phyloP scores from a whole-genome alignment of 2,329 filamentous ascomycete species.

The Xylariaceae sp. region DNA sequence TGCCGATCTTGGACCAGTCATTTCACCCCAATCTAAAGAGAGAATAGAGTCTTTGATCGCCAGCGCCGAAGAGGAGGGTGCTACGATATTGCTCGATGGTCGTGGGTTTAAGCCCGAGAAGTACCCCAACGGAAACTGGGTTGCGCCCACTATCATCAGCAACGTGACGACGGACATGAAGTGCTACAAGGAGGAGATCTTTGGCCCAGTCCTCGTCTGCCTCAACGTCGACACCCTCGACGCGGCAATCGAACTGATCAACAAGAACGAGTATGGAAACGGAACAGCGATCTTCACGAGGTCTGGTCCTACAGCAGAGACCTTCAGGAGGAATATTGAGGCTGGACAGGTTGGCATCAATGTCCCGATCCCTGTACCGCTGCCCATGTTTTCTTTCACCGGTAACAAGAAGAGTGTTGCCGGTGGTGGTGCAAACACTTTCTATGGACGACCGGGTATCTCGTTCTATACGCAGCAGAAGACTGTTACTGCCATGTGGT shows the following conservation, averaged over 20 bases:
- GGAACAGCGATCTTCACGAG: conserved; percentile 82
- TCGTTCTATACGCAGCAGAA: conserved; percentile 97
- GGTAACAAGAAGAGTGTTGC: conserved; percentile 88
- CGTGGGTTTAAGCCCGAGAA: conserved; percentile 71
- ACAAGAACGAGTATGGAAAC: conserved; percentile 84
- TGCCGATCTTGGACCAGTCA: conserved; percentile 78
- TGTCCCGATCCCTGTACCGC: conserved; percentile 71
- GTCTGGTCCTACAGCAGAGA: conserved; percentile 71
- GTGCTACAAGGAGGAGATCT: conserved; percentile 84
- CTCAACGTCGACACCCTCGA: conserved; percentile 75
- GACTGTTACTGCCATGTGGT: conserved; percentile 94
- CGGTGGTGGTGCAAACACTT: conserved; percentile 87
- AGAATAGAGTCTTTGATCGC: conserved; percentile 75
- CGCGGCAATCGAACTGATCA: conserved; percentile 78
- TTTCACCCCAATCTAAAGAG: conserved; percentile 74
- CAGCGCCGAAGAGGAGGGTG: conserved; percentile 76
- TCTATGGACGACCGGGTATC: conserved; percentile 90
- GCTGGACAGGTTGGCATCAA: conserved; percentile 86
- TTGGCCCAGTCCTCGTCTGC: conserved; percentile 80
- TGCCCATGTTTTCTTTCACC: conserved; percentile 71
- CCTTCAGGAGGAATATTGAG: conserved; percentile 78
- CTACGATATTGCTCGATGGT: conserved; percentile 78
- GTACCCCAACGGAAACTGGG: conserved; percentile 83
- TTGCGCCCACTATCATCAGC: conserved; percentile 79
- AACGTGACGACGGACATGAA: conserved; percentile 78